Evolutionary conservation across 1,284 basidiomycete species (phyloP), one percentile per base, ranked within the genome.

Genomic region (Leucoagaricus sp.): DNA sequence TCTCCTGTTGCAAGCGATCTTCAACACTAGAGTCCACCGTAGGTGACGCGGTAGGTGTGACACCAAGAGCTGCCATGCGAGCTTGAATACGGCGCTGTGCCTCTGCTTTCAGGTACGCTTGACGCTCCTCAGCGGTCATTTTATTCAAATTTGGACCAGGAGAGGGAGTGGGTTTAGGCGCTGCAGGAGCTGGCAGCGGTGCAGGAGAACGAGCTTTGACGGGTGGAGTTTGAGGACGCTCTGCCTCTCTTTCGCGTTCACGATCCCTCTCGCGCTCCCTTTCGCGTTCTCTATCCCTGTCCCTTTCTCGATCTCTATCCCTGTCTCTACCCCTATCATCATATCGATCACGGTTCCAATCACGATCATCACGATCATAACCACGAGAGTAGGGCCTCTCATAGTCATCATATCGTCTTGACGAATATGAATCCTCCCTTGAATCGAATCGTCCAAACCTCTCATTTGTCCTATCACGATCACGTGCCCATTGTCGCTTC

Each of bases 381-480:
- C 67, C 62, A 10, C 66, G 60, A 45, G 68, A 58, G 17, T 65
- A 62, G 15, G 60, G 60, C 7, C 60, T 40, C 6, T 58, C 59
- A n/a, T 65, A 66, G 12, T 69, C 64, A 31, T 77, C 72, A 77
- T 58, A 75, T 23, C 66, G 58, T 38, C 70, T 58, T 4, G 64
- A 61, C 10, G 63, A 62, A 36, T 74, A 68, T 21, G 72, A 62
- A 3, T 73, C 73, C 26, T 74, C 73, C 19, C 75, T 72, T 56
- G 83, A 76, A 55, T 85, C 82, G 63, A 83, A 92, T 55, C 89
- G 74, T 23, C 88, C 88, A 63, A 86, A 89, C 12, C 87, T 78
- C 0, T 94, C 89, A 70, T 99, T 98, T 49, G 93, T 81, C 60
- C 84, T 77, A 71, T 99, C 96, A 34, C 96, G 80, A 41, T 94